Evolutionary conservation across 1,284 basidiomycete species (phyloP).

Genomic region (Trichosporon asahii): DNA sequence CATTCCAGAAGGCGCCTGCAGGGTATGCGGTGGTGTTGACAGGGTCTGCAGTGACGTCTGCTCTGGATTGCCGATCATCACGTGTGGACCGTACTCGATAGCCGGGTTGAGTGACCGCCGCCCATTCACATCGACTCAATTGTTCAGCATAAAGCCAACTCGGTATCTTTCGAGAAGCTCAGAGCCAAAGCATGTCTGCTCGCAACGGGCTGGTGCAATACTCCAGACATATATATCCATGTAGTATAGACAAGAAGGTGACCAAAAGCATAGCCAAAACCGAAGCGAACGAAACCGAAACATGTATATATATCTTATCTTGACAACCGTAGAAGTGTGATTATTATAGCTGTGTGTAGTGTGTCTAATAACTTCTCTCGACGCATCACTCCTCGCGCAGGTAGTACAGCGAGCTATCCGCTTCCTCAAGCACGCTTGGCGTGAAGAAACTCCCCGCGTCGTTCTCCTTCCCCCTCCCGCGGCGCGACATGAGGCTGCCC

Average conservation of each 20-base stretch:
- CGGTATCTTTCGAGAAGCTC: neutral
- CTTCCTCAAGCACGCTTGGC: neutral
- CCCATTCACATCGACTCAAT: neutral
- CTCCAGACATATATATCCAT: neutral
- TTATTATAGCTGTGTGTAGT: neutral
- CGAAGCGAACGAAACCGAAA: neutral
- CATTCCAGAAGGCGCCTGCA: neutral
- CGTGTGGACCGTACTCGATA: neutral
- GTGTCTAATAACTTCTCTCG: neutral
- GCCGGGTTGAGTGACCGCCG: neutral
- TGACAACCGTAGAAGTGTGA: neutral
- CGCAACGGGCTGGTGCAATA: neutral
- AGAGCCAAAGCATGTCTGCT: neutral
- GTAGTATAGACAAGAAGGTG: neutral
- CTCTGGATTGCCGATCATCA: conserved; percentile 21
- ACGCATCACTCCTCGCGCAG: neutral
- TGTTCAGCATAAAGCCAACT: neutral
- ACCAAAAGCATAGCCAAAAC: neutral
- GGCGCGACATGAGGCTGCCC: neutral
- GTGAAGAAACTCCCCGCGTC: neutral
- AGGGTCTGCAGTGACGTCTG: neutral
- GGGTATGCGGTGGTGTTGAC: neutral
- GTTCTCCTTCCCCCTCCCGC: neutral
- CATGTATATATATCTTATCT: neutral
- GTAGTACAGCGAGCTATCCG: neutral